Evolutionary conservation across 2,329 filamentous ascomycete genomes (phyloP), one percentile per base, ranked within the genome.

Genomic region (Botrytis medusae): DNA sequence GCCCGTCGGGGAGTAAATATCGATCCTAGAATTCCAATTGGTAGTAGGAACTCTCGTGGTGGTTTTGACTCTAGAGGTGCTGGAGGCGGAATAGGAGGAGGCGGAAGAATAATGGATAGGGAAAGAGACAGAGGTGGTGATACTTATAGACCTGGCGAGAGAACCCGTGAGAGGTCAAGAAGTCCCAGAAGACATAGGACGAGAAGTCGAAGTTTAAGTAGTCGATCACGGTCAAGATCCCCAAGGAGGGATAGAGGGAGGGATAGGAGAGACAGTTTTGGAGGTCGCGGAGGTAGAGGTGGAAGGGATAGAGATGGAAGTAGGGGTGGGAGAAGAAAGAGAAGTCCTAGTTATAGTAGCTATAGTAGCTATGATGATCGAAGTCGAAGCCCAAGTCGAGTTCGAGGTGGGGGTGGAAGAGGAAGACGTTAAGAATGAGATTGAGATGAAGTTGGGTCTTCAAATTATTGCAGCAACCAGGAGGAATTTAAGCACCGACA

Each of bases 1-100:
- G 89, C 92, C 69, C 88, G 91, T 69, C 88, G 88, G 68, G 87
- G 88, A 74, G 87, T 86, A 73, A 88, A 88, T 76, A 87, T 90
- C 77, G 85, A 89, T 80, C 85, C 90, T 74, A 82, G 88, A 79
- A 84, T 73, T 29, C 76, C 77, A 40, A 46, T 69, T 44, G 77
- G 76, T 14, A 34, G 63, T 61, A 51, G 57, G 18, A 75, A 77
- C 12, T 80, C 77, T 75, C 76, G 71, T 40, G 70, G 75, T 18
- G 77, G 77, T 34, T 60, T 44, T 16, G 46, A 68, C 20, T 54
- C 44, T n/a, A 64, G 70, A 20, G 60, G 48, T 32, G 46, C 59
- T 37, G 59, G 67, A 34, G 42, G 44, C 25, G 61, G 60, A 42
- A 67, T 54, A 32, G 70, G 77, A 81, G 73, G 68, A 34, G 69